Evolutionary conservation across 805 yeast genomes (phyloP), one percentile per base, ranked within the genome.

Genomic region (Pichia cephalocereana): DNA sequence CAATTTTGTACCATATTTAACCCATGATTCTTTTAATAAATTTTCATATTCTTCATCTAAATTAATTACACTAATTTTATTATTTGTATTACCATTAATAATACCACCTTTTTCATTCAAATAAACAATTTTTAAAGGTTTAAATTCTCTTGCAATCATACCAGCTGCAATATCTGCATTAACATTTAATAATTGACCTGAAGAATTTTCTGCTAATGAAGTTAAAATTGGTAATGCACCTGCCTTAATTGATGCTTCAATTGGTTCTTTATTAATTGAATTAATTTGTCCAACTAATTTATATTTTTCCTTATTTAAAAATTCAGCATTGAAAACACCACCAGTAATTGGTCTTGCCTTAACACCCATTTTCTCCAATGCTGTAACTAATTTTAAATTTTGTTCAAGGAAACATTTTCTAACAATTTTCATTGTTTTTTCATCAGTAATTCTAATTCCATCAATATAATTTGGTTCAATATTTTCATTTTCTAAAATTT

Each of bases 161-260:
- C 97, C 95, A 42, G 99, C 99, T 40, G 98, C 99, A 46, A 93
- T 96, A 64, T 93, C 99, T 8, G 99, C 99, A 64, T 93, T 93
- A 52, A 93, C 98, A 60, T 93, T 93, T 65, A 93, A 76, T 66
- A 93, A 85, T 72, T 93, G 99, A 34, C 99, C 99, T 2, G 93
- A 86, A 17, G 93, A 78, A 18, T 98, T 93, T 70, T 93, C 99
- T 9, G 99, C 99, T 58, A 93, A 70, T 1, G 98, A 91, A 1
- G 99, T 93, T 63, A 93, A 77, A 56, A 93, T 90, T 30, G 99
- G 99, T 61, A 93, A 75, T 47, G 96, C 95, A 46, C 99, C 99
- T 9, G 96, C 96, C 56, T 82, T 83, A 56, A 93, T 93, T 8
- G 96, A 82, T 2, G 97, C 95, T 66, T 91, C 97, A 49, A 91